Evolutionary conservation across 2,329 filamentous ascomycete genomes (phyloP).

Genomic region (Botrytis sinoallii): DNA sequence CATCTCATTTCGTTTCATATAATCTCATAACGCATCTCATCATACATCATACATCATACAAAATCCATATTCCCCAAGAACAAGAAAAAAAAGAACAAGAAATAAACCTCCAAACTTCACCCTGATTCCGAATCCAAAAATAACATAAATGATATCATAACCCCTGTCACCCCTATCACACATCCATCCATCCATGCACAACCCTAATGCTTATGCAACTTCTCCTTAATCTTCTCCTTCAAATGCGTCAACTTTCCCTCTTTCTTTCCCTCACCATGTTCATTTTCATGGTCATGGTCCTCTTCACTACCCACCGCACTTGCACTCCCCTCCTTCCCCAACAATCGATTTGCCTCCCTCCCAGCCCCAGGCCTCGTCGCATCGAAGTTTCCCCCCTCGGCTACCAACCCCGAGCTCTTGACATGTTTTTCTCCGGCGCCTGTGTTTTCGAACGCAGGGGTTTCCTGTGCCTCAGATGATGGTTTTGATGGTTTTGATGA

Average conservation of each 20-base stretch:
- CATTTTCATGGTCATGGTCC: background rate
- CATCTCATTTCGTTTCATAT: background rate
- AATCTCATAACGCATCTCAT: background rate
- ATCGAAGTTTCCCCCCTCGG: constrained; percentile 68
- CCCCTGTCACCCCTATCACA: too few relatives aligned
- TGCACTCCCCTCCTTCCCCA: background rate
- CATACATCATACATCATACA: background rate
- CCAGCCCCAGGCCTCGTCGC: constrained; percentile 62
- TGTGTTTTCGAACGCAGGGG: background rate
- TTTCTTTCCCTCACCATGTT: constrained; percentile 24
- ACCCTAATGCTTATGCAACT: constrained; percentile 50
- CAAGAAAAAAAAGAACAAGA: background rate
- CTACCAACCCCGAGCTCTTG: constrained; percentile 55
- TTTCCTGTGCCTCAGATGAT: too few relatives aligned
- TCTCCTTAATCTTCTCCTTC: constrained; percentile 65
- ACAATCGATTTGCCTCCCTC: constrained; percentile 59
- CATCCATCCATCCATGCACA: too few relatives aligned
- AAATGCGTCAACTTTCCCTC: constrained; percentile 50
- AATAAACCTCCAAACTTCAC: background rate
- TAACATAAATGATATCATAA: background rate
- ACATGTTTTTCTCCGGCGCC: constrained; percentile 41
- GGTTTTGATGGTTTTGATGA: too few relatives aligned
- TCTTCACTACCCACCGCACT: constrained; percentile 16
- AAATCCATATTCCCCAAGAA: background rate
- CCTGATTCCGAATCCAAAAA: background rate